These are phyloP conservation scores for Neonectria neomacrospora DNA, from an alignment of 2,329 filamentous ascomycete species.

Conservation along the genomic window DNA sequence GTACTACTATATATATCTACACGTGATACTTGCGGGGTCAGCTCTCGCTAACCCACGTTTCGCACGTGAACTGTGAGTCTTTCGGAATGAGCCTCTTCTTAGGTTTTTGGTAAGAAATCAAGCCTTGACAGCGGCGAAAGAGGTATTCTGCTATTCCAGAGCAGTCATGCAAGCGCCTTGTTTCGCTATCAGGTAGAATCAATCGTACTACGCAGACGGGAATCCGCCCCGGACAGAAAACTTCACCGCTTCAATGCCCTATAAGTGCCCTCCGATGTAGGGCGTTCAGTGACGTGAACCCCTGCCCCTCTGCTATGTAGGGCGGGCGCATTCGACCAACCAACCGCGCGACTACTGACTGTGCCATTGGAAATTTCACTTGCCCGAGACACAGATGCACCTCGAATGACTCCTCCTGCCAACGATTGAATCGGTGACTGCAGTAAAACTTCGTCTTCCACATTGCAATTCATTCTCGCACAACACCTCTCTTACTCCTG, in stretches of 20 bases:
- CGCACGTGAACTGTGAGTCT: background rate
- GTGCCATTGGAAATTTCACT: constrained; percentile 40
- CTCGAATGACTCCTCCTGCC: constrained; percentile 16
- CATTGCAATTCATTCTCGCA: background rate
- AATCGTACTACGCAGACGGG: background rate
- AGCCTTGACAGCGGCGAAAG: background rate
- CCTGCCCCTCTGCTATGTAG: constrained; percentile 6
- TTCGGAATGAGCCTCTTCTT: background rate
- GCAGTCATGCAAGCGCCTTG: background rate
- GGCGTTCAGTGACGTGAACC: constrained; percentile 13
- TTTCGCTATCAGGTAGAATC: background rate
- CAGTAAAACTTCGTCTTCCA: background rate
- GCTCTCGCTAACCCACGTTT: background rate
- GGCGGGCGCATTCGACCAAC: constrained; percentile 9
- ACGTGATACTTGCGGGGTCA: background rate
- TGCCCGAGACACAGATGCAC: constrained; percentile 26
- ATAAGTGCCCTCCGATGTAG: constrained; percentile 17
- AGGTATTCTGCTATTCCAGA: background rate
- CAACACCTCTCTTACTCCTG: background rate
- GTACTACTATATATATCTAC: too few relatives aligned
- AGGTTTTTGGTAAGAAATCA: background rate
- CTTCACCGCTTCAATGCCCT: constrained; percentile 20
- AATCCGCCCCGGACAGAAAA: constrained; percentile 1
- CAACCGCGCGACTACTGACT: constrained; percentile 30
- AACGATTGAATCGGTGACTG: constrained; percentile 10